Evolutionary conservation across 2,329 filamentous ascomycete genomes (phyloP), one percentile per base, ranked within the genome.

Genomic region (Exserohilum turcica): DNA sequence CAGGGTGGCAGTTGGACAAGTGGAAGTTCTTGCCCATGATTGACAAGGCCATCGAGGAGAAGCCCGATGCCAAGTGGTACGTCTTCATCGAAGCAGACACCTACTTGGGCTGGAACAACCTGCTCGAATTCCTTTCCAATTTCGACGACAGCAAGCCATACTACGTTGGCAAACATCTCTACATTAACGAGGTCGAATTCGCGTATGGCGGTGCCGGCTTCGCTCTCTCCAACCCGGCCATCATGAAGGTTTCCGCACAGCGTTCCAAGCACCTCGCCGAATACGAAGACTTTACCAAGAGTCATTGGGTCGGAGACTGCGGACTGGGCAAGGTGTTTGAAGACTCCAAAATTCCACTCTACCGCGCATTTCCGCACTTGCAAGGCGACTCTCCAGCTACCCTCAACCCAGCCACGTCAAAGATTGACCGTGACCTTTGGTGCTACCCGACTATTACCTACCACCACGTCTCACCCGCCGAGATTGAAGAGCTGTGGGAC

Each of bases 21-120:
- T 84, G 81, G 81, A 84, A 84, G 67, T 84, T 84, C 60, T 73
- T 84, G 21, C 82, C 82, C 5, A 78, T 84, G 73, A 77, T 81
- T 6, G 78, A 81, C 55, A 76, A 80, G 55, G 78, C 81, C 1
- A 73, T 77, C 36, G 54, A 67, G 15, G 47, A 71, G 43, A 70
- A 69, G 55, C 71, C 72, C 3, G 57, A 67, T 37, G 69, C 69
- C 8, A 74, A 74, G 54, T 76, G 72, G 73, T 75, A 58, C 46
- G 66, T 75, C 50, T 74, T 76, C 58, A 67, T 75, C 32, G 73
- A 76, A 53, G 62, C 70, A 3, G 73, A 76, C 54, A 74, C 73
- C 2, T 72, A 66, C 56, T 56, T 76, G 2, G 65, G 65, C 35
- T 75, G 71, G 71, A 64, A 69, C 52, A 76, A 75, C 44, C 63